Evolutionary conservation across 129 eudicot genomes (phyloP).

Genomic region (Pittosporum tobira): DNA sequence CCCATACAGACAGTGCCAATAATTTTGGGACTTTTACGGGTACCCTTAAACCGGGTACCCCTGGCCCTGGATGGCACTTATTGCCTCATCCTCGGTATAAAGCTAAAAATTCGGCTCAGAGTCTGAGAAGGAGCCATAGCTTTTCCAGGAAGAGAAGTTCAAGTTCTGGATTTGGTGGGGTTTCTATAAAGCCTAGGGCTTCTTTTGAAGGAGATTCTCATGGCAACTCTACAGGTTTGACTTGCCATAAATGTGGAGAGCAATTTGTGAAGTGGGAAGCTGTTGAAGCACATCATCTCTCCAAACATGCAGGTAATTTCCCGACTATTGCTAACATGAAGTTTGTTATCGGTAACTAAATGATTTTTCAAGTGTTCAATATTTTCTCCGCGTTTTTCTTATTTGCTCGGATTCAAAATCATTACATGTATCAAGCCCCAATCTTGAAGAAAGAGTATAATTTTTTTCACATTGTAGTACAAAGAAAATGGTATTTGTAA

Average conservation of each 20-base stretch:
- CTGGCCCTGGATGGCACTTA: conserved; percentile 19
- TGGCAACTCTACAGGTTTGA: conserved; percentile 24
- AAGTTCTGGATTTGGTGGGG: conserved; percentile 13
- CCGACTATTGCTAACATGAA: too few species aligned
- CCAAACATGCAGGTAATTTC: conserved; percentile 90
- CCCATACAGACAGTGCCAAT: conserved; percentile 2
- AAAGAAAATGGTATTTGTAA: too few species aligned
- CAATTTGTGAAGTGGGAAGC: conserved; percentile 67
- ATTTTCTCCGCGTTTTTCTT: too few species aligned
- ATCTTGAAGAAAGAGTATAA: too few species aligned
- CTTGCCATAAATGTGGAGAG: conserved; percentile 76
- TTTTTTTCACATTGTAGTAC: too few species aligned
- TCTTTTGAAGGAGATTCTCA: conserved; percentile 38
- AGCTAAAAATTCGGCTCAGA: conserved; percentile 14
- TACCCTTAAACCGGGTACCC: conserved; percentile 27
- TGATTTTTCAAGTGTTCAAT: too few species aligned
- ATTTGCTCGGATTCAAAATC: too few species aligned
- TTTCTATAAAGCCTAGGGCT: conserved; percentile 24
- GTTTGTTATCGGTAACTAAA: too few species aligned
- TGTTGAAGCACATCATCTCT: conserved; percentile 78
- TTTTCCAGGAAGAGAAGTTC: conserved; percentile 14
- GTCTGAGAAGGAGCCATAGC: conserved; percentile 20
- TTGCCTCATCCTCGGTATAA: neutral
- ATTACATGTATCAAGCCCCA: too few species aligned
- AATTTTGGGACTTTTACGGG: conserved; percentile 16